Percentiles rank a stretch among this genome's conserved stretches.
These are phyloP conservation scores for Diphasiastrum complanatum DNA, from an alignment of 83 land plant genomes.

Conservation along the genomic window DNA sequence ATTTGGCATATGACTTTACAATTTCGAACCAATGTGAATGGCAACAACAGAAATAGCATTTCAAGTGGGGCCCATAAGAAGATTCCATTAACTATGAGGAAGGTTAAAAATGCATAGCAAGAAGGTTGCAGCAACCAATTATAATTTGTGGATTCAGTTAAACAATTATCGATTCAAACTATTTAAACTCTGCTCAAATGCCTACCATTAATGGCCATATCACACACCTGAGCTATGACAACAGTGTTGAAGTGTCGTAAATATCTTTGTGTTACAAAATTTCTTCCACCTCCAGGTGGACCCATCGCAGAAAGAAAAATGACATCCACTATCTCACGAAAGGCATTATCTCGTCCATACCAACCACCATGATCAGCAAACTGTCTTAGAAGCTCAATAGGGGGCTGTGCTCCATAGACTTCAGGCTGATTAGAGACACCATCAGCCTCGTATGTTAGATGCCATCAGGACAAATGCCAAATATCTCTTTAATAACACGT, in stretches of 20 bases:
- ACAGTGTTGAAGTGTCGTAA: slow-evolving; percentile 37
- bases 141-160: too few relatives aligned
- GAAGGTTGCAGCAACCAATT: too few relatives aligned
- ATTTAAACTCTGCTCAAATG: too few relatives aligned
- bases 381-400: slow-evolving; percentile 39
- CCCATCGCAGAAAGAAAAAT: slow-evolving; percentile 41
- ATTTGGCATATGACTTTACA: too few relatives aligned
- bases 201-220: too few relatives aligned
- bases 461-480: too few relatives aligned
- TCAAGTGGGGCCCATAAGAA: neutral
- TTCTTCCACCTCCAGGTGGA: slow-evolving; percentile 41
- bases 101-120: neutral
- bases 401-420: slow-evolving; percentile 45
- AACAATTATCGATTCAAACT: too few relatives aligned
- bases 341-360: slow-evolving; percentile 44
- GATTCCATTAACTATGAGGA: neutral
- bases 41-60: too few relatives aligned
- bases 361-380: slow-evolving; percentile 44
- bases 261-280: slow-evolving; percentile 39
- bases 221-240: slow-evolving; percentile 35
- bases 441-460: neutral
- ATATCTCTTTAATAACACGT: too few relatives aligned
- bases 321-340: slow-evolving; percentile 32
- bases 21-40: too few relatives aligned
- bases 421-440: slow-evolving; percentile 26